These are phyloP conservation scores for Alternaria gansuensis DNA, from an alignment of 2,329 filamentous ascomycete species.

Conservation along the genomic window DNA sequence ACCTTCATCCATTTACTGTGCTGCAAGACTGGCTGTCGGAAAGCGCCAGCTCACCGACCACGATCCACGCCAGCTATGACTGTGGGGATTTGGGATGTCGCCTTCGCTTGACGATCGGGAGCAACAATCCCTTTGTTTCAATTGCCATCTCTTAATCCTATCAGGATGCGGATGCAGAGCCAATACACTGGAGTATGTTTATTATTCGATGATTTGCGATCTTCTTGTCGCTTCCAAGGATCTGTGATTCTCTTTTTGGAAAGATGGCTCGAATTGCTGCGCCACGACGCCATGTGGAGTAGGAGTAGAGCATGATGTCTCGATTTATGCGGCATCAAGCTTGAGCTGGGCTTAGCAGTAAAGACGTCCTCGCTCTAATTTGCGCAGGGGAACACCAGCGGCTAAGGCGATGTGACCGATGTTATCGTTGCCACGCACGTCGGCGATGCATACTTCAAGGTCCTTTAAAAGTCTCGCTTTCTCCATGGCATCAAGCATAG, in stretches of 20 bases:
- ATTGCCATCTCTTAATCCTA: background rate
- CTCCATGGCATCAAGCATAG: conserved; percentile 46
- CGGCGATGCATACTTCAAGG: conserved; percentile 43
- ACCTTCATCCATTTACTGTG: background rate
- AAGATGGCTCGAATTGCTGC: background rate
- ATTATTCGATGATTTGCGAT: background rate
- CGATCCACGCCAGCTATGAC: conserved; percentile 5
- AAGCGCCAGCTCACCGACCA: conserved; percentile 15
- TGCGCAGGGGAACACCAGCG: conserved; percentile 39
- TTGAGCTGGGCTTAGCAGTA: conserved; percentile 37
- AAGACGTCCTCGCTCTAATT: conserved; percentile 41
- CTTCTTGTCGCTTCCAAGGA: background rate
- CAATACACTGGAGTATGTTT: background rate
- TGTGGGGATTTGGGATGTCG: background rate
- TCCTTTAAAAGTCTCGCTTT: conserved; percentile 47
- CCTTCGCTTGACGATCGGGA: conserved; percentile 3
- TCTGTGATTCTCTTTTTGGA: background rate
- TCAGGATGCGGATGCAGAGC: background rate
- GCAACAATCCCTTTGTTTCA: background rate
- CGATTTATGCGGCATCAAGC: background rate
- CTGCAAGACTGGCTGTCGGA: conserved; percentile 5
- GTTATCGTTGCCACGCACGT: conserved; percentile 39
- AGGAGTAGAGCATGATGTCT: background rate
- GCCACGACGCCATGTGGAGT: background rate
- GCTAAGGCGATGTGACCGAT: conserved; percentile 53